phyloP scores from a whole-genome alignment of 73 alveolate genomes.

The Paramecium octaurelia region DNA sequence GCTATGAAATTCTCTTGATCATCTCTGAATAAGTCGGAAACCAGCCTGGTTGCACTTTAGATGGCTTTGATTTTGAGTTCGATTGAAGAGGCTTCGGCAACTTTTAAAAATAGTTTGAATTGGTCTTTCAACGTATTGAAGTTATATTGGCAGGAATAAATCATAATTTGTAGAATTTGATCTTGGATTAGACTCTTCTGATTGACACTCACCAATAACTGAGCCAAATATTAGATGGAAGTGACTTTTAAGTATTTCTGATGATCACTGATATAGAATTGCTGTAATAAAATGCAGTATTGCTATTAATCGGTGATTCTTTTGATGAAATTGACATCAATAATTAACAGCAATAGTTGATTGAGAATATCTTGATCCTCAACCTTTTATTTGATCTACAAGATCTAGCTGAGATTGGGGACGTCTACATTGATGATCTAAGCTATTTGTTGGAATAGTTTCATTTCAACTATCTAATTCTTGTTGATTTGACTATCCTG shows the following conservation, averaged over 20 bases:
- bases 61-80: slow-evolving; percentile 6
- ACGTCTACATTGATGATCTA: background rate
- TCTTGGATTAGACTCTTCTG: background rate
- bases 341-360: background rate
- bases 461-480: background rate
- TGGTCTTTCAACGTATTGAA: background rate
- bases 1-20: background rate
- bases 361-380: background rate
- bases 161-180: slow-evolving; percentile 8
- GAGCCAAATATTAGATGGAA: background rate
- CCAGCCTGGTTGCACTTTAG: background rate
- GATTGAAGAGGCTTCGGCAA: background rate
- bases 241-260: background rate
- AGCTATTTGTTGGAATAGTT: background rate
- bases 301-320: background rate
- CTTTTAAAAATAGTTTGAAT: background rate
- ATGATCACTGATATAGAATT: background rate
- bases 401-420: background rate
- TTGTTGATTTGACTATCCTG: background rate
- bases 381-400: background rate
- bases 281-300: background rate
- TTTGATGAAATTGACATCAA: background rate
- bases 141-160: background rate
- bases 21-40: background rate
- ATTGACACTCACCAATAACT: background rate